A percentile compares a stretch with the other conserved stretches of the same genome.
These are phyloP conservation scores for Alternaria gansuensis DNA, from an alignment of 2,329 filamentous ascomycete genomes.

Conservation along the genomic window DNA sequence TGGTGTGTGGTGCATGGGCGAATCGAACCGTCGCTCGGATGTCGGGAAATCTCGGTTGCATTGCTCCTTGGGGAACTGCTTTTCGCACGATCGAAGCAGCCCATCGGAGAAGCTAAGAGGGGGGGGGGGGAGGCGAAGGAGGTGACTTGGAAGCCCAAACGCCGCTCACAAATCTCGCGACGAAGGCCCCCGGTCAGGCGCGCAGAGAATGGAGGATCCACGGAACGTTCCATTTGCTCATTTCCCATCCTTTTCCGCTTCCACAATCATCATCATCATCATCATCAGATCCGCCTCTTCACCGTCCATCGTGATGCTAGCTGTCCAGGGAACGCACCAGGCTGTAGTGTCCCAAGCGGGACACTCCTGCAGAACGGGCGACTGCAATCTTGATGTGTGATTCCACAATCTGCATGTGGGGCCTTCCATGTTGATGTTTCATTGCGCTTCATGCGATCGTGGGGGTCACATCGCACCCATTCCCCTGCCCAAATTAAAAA, in stretches of 20 bases:
- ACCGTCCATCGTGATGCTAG: constrained; percentile 13
- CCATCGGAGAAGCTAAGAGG: constrained; percentile 3
- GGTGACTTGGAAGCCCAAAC: constrained; percentile 5
- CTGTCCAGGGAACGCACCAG: constrained; percentile 4
- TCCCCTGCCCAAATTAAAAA: not conserved
- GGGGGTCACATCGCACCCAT: not conserved
- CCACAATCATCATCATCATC: constrained; percentile 8
- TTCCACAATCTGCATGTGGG: constrained; percentile 15
- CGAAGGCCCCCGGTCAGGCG: not conserved
- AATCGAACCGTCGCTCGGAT: constrained; percentile 14
- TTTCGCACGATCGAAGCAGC: constrained; percentile 1
- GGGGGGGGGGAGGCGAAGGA: constrained; percentile 7
- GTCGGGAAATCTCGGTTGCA: constrained; percentile 18
- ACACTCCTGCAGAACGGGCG: constrained; percentile 5
- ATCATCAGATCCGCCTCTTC: constrained; percentile 16
- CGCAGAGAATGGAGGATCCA: constrained; percentile 10
- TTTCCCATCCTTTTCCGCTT: constrained; percentile 17
- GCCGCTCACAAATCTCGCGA: constrained; percentile 8
- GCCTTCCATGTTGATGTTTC: constrained; percentile 18
- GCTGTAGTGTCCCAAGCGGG: constrained; percentile 14
- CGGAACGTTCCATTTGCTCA: constrained; percentile 21
- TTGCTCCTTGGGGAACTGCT: constrained; percentile 6
- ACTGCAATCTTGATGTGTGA: constrained; percentile 12
- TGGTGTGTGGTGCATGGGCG: constrained; percentile 2
- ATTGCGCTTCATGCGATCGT: constrained; percentile 21